Percentiles rank a stretch among this genome's conserved stretches.
Conservation (phyloP, 1,139 yeast genomes). For the Arxiozyma slooffiae region DNA sequence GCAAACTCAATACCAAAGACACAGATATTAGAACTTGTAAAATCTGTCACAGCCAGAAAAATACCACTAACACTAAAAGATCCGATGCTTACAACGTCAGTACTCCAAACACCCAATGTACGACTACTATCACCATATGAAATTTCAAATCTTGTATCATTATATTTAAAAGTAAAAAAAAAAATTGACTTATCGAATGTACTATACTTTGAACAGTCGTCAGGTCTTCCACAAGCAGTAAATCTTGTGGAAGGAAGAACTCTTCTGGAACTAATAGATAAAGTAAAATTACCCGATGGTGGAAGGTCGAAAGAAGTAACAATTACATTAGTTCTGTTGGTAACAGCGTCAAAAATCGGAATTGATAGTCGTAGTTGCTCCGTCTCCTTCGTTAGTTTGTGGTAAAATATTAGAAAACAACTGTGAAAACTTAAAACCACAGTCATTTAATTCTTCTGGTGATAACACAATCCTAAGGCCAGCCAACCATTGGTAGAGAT, state of each 20-base stretch:
- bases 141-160: slow-evolving; percentile 40
- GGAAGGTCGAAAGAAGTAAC: no score
- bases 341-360: no score
- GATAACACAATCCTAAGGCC: not conserved
- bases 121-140: slow-evolving; percentile 49
- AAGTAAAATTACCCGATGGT: no score
- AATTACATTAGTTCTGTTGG: not conserved
- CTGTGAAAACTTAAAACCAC: not conserved
- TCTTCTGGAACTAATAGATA: no score
- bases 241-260: no score
- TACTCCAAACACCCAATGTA: slow-evolving; percentile 56
- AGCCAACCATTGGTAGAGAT: no score
- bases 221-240: no score
- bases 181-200: slow-evolving; percentile 42
- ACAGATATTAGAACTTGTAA: slow-evolving; percentile 44
- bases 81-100: slow-evolving; percentile 37
- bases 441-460: not conserved
- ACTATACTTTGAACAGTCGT: slow-evolving; percentile 31
- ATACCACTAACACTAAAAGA: slow-evolving; percentile 36
- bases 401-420: not conserved
- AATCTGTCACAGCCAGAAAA: slow-evolving; percentile 50
- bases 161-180: slow-evolving; percentile 37
- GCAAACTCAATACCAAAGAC: slow-evolving; percentile 55
- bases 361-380: not conserved
- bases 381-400: not conserved